Evolutionary conservation across 1,284 basidiomycete genomes (phyloP), one percentile per base, ranked within the genome.

Genomic region (Puccinia hordei): DNA sequence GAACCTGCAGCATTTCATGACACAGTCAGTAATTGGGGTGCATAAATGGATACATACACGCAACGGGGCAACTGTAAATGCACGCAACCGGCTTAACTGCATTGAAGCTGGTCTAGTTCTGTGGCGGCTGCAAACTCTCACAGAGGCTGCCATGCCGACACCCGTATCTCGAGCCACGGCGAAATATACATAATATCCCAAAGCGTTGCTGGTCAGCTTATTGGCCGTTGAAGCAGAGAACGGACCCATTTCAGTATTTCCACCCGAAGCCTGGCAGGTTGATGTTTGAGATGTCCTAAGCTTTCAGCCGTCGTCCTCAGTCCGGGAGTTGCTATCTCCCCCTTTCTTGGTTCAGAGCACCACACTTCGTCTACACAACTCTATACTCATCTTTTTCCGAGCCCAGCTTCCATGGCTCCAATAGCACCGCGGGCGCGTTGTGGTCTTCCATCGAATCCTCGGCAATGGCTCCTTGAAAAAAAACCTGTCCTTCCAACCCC

Each of bases 71-170:
- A 30, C 33, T 30, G 12, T 9, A 24, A 55, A 19, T 55, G 22
- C 33, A 33, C 24, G 13, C 57, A 24, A 33, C n/a, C 30, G 57
- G 57, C 57, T 33, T 59, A 55, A 24, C n/a, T 1, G 15, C 30
- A 27, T 33, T 1, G 5, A 33, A 33, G 57, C 12, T 59, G 57
- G 9, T 59, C 27, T 13, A 33, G 13, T 17, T 30, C 12, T 33
- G 57, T 59, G 57, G 57, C 57, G 57, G 57, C 57, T 59, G n/a
- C 27, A 30, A 59, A 33, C 24, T 55, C 53, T 19, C n/a, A 55
- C 24, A 55, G 53, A 49, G 13, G 15, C 53, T 63, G 61, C 61
- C 61, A 63, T 63, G 61, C 61, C 61, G 61, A 63, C 61, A 63
- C 35, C 61, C 61, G 61, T 63, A 41, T 63, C 61, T 63, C 33